Conservation (phyloP, 1,284 basidiomycete genomes). For the Apiotrichum veenhuisii region DNA sequence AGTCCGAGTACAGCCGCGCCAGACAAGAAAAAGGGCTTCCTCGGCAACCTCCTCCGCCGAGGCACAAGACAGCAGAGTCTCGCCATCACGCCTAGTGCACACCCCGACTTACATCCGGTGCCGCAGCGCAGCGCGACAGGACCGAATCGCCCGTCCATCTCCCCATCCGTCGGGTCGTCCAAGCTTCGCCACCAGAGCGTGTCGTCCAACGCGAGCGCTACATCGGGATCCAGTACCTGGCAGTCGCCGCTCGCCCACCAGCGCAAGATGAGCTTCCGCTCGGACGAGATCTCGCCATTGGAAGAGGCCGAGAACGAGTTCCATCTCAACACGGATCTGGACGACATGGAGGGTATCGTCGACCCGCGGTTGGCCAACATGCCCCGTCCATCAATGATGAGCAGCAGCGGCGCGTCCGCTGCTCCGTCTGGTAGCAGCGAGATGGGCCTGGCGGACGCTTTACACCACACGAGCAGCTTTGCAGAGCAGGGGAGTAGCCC, state of each 20-base stretch:
- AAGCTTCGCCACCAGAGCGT: conserved; percentile 1
- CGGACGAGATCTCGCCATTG: background rate
- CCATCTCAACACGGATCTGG: conserved; percentile 70
- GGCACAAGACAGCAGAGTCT: conserved; percentile 26
- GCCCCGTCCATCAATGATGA: conserved; percentile 6
- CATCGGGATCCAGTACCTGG: conserved; percentile 19
- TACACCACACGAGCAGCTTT: conserved; percentile 27
- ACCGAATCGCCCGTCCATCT: background rate
- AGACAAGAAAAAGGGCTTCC: conserved; percentile 39
- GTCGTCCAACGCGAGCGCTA: background rate
- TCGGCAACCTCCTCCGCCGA: conserved; percentile 35
- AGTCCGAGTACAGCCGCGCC: conserved; percentile 11
- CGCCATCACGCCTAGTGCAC: conserved; percentile 15
- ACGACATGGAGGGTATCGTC: conserved; percentile 79
- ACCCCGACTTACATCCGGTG: conserved; percentile 18
- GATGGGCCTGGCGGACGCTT: conserved; percentile 30
- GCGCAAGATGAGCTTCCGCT: background rate
- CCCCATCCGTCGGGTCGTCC: background rate
- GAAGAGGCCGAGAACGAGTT: conserved; percentile 34
- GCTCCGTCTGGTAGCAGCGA: background rate
- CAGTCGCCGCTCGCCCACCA: background rate
- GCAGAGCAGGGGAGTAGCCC: conserved; percentile 5
- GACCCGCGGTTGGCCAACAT: conserved; percentile 52
- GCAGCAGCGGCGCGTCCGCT: background rate
- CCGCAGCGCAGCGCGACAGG: conserved; percentile 1